Evolutionary conservation across 2,329 filamentous ascomycete species (phyloP).

Genomic region (Botrytis tulipae): DNA sequence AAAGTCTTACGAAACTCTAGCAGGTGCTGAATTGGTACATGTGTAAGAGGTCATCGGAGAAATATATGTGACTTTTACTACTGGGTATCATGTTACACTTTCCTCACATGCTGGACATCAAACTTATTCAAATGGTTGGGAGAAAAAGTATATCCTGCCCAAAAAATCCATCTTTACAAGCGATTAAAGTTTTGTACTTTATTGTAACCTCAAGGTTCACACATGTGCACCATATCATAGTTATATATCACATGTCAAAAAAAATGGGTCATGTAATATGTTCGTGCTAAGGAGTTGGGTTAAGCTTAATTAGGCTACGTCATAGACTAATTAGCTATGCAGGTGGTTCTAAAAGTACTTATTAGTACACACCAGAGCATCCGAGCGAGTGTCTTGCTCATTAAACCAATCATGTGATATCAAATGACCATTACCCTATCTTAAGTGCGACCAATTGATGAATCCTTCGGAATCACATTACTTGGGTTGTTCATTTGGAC

Average conservation of each 20-base stretch:
- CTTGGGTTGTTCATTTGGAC: neutral
- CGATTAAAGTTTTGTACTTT: neutral
- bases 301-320: neutral
- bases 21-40: neutral
- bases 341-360: neutral
- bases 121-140: neutral
- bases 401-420: neutral
- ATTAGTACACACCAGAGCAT: neutral
- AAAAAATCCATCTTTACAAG: neutral
- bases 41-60: neutral
- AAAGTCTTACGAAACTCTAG: neutral
- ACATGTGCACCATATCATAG: neutral
- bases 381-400: neutral
- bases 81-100: neutral
- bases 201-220: neutral
- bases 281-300: neutral
- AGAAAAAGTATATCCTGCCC: neutral
- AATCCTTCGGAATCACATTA: neutral
- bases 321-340: neutral
- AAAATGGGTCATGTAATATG: neutral
- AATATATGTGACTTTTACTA: neutral
- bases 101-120: neutral
- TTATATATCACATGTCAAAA: neutral
- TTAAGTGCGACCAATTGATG: neutral
- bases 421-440: neutral